Evolutionary conservation across 2,329 filamentous ascomycete species (phyloP).

Genomic region (Pseudogymnoascus sp.): DNA sequence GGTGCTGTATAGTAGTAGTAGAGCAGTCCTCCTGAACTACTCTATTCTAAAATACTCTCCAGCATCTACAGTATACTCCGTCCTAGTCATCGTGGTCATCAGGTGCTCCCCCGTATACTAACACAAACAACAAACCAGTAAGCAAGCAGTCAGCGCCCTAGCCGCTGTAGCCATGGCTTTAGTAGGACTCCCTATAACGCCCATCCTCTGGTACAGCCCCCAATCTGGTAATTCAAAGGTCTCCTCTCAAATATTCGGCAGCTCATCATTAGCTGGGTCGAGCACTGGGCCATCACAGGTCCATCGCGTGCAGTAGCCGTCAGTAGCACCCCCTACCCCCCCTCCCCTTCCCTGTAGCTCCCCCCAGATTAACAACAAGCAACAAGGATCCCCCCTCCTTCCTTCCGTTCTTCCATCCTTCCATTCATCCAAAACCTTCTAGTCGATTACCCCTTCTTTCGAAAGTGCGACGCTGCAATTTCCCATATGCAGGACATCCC

Average conservation of each 20-base stretch:
- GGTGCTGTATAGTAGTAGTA: not conserved
- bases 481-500: slow-evolving; percentile 4
- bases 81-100: not conserved
- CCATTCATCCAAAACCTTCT: not conserved
- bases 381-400: not conserved
- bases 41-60: not conserved
- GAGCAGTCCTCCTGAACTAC: not conserved
- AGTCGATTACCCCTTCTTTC: slow-evolving; percentile 1
- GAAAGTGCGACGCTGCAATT: not conserved
- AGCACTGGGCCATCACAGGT: not conserved
- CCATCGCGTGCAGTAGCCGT: slow-evolving; percentile 1
- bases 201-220: not conserved
- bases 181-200: not conserved
- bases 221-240: not conserved
- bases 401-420: not conserved
- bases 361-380: slow-evolving; percentile 1
- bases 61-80: not conserved
- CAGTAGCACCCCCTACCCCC: not conserved
- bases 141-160: not conserved
- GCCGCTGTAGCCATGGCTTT: not conserved
- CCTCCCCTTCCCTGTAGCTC: not conserved
- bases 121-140: not conserved
- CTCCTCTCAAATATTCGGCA: not conserved
- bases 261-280: not conserved
- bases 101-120: not conserved